phyloP scores from a whole-genome alignment of 2,329 filamentous ascomycete species.

The Aspergillaceae sp. region DNA sequence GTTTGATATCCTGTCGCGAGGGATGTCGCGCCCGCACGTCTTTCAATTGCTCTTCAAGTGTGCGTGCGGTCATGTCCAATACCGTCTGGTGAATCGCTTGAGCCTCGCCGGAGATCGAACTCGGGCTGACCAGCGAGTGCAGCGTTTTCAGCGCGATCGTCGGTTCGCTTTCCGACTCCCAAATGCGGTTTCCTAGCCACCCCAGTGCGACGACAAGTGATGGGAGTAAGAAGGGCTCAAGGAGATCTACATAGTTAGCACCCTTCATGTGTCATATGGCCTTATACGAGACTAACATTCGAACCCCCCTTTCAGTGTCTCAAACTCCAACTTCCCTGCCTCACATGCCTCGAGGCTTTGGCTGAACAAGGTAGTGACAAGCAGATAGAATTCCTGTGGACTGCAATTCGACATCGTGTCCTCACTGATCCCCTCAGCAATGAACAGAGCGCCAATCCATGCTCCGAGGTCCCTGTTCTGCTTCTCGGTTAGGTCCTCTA shows the following conservation, averaged over 20 bases:
- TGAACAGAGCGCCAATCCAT: conserved; percentile 55
- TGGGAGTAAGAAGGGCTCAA: conserved; percentile 56
- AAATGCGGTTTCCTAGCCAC: conserved; percentile 52
- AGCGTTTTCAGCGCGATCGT: conserved; percentile 49
- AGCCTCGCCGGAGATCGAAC: conserved; percentile 51
- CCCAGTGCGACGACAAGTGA: conserved; percentile 51
- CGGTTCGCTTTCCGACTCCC: conserved; percentile 41
- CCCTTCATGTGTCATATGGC: neutral
- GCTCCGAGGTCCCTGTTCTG: conserved; percentile 49
- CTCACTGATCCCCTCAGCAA: conserved; percentile 55
- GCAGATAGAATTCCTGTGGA: conserved; percentile 55
- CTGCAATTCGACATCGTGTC: conserved; percentile 57
- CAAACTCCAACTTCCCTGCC: conserved; percentile 46
- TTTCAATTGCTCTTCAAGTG: conserved; percentile 45
- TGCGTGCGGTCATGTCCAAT: conserved; percentile 46
- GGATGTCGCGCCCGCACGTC: conserved; percentile 43
- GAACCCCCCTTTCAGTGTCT: conserved; percentile 53
- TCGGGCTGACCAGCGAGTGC: conserved; percentile 48
- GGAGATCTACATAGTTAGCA: conserved; percentile 40
- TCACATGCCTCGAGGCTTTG: conserved; percentile 54
- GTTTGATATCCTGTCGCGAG: conserved; percentile 44
- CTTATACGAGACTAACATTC: conserved; percentile 43
- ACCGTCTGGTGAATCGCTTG: conserved; percentile 54
- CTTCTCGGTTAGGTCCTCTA: conserved; percentile 46
- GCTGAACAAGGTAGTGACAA: conserved; percentile 54